Conservation (phyloP, 108 stramenopile species). For the Heterococcus sp. region DNA sequence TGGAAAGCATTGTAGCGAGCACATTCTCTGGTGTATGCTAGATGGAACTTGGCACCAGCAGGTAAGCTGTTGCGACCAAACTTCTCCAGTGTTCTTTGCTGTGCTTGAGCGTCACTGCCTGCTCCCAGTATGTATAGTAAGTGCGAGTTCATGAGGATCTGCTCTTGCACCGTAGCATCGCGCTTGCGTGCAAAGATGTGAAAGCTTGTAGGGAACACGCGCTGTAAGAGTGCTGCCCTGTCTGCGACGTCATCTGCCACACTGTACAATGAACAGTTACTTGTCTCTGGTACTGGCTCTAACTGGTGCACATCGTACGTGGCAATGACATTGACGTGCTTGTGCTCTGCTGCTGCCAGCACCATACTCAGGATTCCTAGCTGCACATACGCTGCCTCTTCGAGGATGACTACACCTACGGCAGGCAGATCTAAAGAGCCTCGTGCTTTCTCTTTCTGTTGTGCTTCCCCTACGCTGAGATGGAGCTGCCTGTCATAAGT, state of each 20-base stretch:
- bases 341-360: neutral
- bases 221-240: neutral
- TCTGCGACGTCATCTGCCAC: neutral
- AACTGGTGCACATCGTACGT: slow-evolving; percentile 12
- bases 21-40: slow-evolving; percentile 8
- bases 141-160: neutral
- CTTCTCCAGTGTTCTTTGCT: slow-evolving; percentile 6
- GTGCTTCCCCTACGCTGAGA: neutral
- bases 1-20: slow-evolving; percentile 5
- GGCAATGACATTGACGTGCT: neutral
- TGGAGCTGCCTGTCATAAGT: neutral
- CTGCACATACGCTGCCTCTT: slow-evolving; percentile 3
- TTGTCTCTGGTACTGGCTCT: slow-evolving; percentile 4
- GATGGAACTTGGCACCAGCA: slow-evolving; percentile 4
- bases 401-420: neutral
- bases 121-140: slow-evolving; percentile 9
- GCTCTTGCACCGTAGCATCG: slow-evolving; percentile 8
- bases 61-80: neutral
- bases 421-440: neutral
- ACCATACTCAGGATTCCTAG: slow-evolving; percentile 1
- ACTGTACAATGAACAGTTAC: neutral
- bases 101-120: neutral
- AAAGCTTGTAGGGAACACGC: neutral
- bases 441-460: neutral
- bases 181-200: slow-evolving; percentile 20